Base-by-base conservation (phyloP, 257 asterid genomes). In the Rubia yunnanensis region DNA sequence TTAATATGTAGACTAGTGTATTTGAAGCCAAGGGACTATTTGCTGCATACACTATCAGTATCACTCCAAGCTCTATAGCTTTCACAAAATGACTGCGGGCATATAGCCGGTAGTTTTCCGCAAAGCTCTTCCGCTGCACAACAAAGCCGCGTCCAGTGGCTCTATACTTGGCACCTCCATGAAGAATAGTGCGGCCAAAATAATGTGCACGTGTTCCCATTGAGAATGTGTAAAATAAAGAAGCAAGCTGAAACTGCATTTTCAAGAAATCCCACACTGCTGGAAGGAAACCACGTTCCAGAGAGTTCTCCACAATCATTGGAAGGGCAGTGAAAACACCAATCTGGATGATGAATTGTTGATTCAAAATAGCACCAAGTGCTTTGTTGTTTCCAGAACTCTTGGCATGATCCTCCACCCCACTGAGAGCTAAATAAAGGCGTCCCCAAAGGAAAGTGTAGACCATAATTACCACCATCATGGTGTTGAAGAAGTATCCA, bases 111-210 rank as follows among this genome's bases (percentile, higher is more conserved):
- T 84, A 92, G 66, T 89, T 92, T 70, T 92, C 96, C 22, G 89
- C 84, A 55, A 88, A 88, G 68, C 92, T 85, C 76, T 85, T 92
- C 80, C 81, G 96, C 79, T 87, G 83, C 59, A 92, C 98, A 52
- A 92, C 96, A 74, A 92, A 92, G 55, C 98, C 98, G 27, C 96
- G 96, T 24, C 96, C 98, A 0, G 98, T 92, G 26, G 96, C 96
- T 53, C 96, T 86, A 54, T 92, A 92, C 78, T 92, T 92, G 55
- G 98, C 96, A 52, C 98, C 98, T 7, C 98, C 98, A 52, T 92
- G 96, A 70, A 91, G 82, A 72, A 91, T 85, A 41, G 98, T 91
- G 67, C 96, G 81, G 17, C 98, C 98, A 58, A 92, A 92, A 83
- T 68, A 92, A 79, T 92, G 98, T 0, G 95, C 76, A 9, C 92